Evolutionary conservation across 1,139 yeast genomes (phyloP).

Genomic region (Saccharomyces hybrid): DNA sequence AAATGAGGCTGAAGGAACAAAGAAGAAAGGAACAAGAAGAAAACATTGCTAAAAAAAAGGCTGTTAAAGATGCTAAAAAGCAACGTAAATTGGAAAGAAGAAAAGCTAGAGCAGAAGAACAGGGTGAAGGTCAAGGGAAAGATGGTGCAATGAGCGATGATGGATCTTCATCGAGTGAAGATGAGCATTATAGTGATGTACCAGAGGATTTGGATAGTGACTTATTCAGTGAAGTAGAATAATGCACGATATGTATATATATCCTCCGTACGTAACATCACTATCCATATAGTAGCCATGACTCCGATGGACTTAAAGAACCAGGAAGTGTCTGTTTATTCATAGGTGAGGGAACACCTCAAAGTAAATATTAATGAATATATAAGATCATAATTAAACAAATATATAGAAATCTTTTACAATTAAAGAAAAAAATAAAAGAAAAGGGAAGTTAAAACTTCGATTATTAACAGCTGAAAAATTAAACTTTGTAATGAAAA

Average conservation of each 20-base stretch:
- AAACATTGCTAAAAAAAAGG: constrained; percentile 71
- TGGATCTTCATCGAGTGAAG: constrained; percentile 7
- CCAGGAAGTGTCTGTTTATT: not conserved
- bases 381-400: not conserved
- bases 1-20: constrained; percentile 55
- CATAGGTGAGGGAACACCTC: not conserved
- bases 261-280: not conserved
- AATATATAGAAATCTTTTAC: not conserved
- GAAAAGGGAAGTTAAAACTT: not conserved
- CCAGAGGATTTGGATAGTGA: constrained; percentile 40
- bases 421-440: not conserved
- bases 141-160: constrained; percentile 22
- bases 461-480: not conserved
- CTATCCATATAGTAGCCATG: not conserved
- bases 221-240: constrained; percentile 33
- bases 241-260: not conserved
- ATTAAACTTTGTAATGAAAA: not conserved
- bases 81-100: constrained; percentile 61
- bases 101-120: constrained; percentile 30
- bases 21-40: constrained; percentile 75
- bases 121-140: constrained; percentile 15
- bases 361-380: not conserved
- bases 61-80: constrained; percentile 63
- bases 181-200: constrained; percentile 32
- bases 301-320: not conserved